Base-by-base conservation (phyloP, 2,329 filamentous ascomycete species). In the Alternaria solani region DNA sequence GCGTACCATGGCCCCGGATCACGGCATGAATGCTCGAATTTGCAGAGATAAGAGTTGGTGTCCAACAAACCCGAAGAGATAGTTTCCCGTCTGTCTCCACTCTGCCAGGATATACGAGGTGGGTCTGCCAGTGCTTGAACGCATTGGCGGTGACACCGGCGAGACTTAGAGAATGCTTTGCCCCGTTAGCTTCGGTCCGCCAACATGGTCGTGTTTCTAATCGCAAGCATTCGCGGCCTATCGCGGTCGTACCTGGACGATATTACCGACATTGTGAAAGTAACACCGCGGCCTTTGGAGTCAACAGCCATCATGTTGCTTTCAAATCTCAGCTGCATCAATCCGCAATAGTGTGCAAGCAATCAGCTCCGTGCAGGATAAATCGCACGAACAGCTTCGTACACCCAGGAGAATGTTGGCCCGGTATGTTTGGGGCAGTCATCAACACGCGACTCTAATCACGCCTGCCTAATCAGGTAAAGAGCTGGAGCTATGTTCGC, bases 161-260 rank as follows among this genome's bases (percentile, higher is more conserved):
- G 51, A 48, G 57, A 55, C 66, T 68, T 70, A 66, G 41, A 58
- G 55, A 62, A 67, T 23, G 66, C 64, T 66, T 67, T 67, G 62
- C 53, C 30, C 41, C 59, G 26, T 26, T 65, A 61, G 60, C 56
- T 52, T 44, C 62, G 52, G 44, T 52, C 56, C 58, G n/a, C 39
- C 46, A 39, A 32, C 48, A 18, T 51, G 57, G 55, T 64, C 36
- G 39, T 51, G 52, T 47, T 25, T 51, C 54, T 61, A 44, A 16
- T 20, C 34, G 39, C 51, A 48, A 55, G 18, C 41, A 18, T 44
- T 20, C 46, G 46, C 48, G 38, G 14, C 43, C 55, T 36, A 28
- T 54, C 43, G 23, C 38, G 39, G 23, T 25, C 26, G 48, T 62
- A 49, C 53, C 49, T 62, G 39, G 34, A 20, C 28, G 28, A 18